Conservation (phyloP, 2,329 filamentous ascomycete species). For the Ustulina deusta region DNA sequence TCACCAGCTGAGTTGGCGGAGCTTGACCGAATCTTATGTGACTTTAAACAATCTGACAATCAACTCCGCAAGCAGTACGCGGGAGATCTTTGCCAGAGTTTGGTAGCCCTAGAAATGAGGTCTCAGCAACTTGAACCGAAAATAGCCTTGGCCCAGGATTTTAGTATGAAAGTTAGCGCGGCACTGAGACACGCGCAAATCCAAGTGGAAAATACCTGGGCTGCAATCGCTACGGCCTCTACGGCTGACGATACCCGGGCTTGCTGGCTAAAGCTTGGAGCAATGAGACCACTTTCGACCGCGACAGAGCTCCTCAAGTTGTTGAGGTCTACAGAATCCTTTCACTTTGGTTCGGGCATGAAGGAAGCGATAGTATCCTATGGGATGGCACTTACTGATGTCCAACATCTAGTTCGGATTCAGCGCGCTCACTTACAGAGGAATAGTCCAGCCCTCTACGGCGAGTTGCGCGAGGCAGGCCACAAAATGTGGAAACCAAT, state of each 20-base stretch:
- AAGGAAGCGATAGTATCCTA: constrained; percentile 58
- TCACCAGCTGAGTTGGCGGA: constrained; percentile 35
- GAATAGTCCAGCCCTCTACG: constrained; percentile 49
- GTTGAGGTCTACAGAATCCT: constrained; percentile 53
- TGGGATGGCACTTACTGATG: constrained; percentile 56
- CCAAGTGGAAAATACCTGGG: background rate
- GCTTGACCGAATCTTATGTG: constrained; percentile 50
- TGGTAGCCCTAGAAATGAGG: constrained; percentile 31
- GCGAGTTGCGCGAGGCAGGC: constrained; percentile 62
- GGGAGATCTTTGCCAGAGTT: constrained; percentile 41
- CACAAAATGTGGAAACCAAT: constrained; percentile 69
- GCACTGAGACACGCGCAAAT: constrained; percentile 12
- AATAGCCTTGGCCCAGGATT: background rate
- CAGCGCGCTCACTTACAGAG: constrained; percentile 45
- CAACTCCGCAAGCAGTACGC: constrained; percentile 56
- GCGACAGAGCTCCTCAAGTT: constrained; percentile 59
- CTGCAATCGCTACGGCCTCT: constrained; percentile 30
- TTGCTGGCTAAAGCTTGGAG: constrained; percentile 57
- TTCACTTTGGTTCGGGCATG: constrained; percentile 52
- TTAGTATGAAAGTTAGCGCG: background rate
- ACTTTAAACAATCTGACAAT: constrained; percentile 48
- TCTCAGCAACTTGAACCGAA: background rate
- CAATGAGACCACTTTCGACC: constrained; percentile 61
- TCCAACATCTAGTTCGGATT: constrained; percentile 62
- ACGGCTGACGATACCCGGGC: constrained; percentile 39